Conservation (phyloP, 805 yeast species). For the Ogataea ganodermae region DNA sequence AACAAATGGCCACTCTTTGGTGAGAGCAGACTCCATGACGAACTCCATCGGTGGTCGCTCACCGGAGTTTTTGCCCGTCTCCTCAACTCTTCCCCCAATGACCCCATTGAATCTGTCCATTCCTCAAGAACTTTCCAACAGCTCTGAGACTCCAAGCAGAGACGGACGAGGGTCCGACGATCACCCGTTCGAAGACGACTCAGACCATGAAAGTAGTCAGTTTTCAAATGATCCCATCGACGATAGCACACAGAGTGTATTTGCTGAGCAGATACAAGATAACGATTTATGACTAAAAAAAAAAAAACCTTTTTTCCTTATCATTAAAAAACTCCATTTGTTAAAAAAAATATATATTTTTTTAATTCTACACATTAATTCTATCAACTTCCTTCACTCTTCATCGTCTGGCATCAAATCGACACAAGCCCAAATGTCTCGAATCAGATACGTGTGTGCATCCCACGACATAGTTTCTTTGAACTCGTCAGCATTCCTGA, state of each 20-base stretch:
- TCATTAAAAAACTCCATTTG: not conserved
- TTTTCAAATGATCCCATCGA: conserved; percentile 11
- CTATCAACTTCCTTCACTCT: not conserved
- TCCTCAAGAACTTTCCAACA: conserved; percentile 16
- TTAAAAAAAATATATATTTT: not conserved
- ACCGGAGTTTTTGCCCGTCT: conserved; percentile 38
- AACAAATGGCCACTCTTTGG: conserved; percentile 12
- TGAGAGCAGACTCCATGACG: conserved; percentile 26
- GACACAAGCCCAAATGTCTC: conserved; percentile 27
- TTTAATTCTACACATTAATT: not conserved
- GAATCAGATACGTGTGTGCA: conserved; percentile 20
- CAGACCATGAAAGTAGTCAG: conserved; percentile 17
- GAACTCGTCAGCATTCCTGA: conserved; percentile 20
- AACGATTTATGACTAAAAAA: conserved; percentile 19
- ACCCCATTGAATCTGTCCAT: conserved; percentile 37
- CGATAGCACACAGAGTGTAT: conserved; percentile 13
- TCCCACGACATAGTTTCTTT: conserved; percentile 20
- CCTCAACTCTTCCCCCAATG: conserved; percentile 39
- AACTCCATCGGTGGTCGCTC: conserved; percentile 35
- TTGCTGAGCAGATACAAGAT: conserved; percentile 27
- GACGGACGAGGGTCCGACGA: conserved; percentile 13
- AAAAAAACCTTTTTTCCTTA: not conserved
- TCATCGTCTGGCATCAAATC: conserved; percentile 17
- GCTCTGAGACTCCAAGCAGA: not conserved
- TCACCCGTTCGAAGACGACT: conserved; percentile 21